Evolutionary conservation across 345 rosid species (phyloP), one percentile per base, ranked within the genome.

Genomic region (Eutrema japonicum): DNA sequence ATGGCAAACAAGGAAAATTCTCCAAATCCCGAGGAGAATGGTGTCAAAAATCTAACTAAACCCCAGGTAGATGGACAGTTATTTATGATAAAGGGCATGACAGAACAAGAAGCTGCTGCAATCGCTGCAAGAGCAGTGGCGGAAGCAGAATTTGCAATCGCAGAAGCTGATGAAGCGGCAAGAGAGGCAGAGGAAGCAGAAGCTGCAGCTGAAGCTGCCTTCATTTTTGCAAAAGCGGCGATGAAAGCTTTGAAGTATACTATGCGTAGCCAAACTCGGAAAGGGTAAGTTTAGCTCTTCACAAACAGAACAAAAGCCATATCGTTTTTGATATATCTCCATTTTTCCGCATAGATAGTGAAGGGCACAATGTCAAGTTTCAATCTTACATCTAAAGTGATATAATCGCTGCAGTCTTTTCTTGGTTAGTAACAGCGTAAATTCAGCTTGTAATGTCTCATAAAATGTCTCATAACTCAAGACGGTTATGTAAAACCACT

Each of bases 121-220:
- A 89, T 89, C 5, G 96, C 92, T 64, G 97, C 99, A 73, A 85
- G 73, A 81, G 96, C 96, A 43, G 80, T 95, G 70, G 96, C 93
- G 64, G 96, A 88, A 79, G 99, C 99, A 45, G 94, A 95, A 75
- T 79, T 83, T 69, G 96, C 96, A 36, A 84, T 79, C 29, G 96
- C 96, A 45, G 97, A 90, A 82, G 96, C 99, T 77, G 90, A 83
- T 83, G 84, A 82, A 78, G 96, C 96, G 18, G 92, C 89, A 72
- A 86, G 87, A 84, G 87, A 88, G 78, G 99, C 97, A 48, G 90
- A 78, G 37, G 84, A 79, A 66, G 97, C 96, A 13, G 97, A 95
- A 81, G 97, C 89, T 13, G 84, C 83, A 80, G 96, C 96, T 4
- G 97, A 91, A 80, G 96, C 99, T 43, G 88, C 92, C 8, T 81